A percentile compares a stretch with the other conserved stretches of the same genome.
Conservation (phyloP, 805 yeast genomes). For the fission yeast (Schizosaccharomyces pombe) region DNA sequence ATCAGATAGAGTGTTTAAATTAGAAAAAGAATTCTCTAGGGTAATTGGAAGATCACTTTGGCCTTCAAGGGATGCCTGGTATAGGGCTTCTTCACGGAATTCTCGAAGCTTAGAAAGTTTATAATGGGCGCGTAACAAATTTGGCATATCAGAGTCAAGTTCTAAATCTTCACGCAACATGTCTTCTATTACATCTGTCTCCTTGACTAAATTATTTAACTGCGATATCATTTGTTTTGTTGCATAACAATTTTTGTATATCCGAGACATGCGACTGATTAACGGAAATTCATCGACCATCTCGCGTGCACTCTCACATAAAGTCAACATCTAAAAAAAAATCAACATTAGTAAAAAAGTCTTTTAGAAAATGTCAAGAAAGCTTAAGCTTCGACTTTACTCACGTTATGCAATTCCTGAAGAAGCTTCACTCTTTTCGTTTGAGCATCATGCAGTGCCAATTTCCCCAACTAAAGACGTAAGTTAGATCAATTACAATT, state of each 20-base stretch:
- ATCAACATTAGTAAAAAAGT: not conserved
- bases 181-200: constrained; percentile 26
- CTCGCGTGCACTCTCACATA: constrained; percentile 8
- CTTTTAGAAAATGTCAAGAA: not conserved
- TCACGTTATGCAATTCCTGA: not conserved
- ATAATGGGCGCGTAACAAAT: constrained; percentile 45
- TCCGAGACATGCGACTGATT: constrained; percentile 30
- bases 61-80: constrained; percentile 22
- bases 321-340: constrained; percentile 6
- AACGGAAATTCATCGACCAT: constrained; percentile 43
- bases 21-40: constrained; percentile 24
- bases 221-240: constrained; percentile 42
- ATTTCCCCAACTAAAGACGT: not conserved
- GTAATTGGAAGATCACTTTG: constrained; percentile 45
- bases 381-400: not conserved
- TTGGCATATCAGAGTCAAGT: constrained; percentile 19
- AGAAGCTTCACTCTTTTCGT: not conserved
- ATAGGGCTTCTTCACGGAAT: constrained; percentile 48
- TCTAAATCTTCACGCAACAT: constrained; percentile 23
- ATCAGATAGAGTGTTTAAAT: constrained; percentile 25
- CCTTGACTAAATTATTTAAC: constrained; percentile 31
- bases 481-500: not conserved
- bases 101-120: constrained; percentile 48
- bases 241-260: constrained; percentile 49
- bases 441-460: not conserved